phyloP scores from a whole-genome alignment of 75 land plant genomes.

The Isoetes taiwanensis region DNA sequence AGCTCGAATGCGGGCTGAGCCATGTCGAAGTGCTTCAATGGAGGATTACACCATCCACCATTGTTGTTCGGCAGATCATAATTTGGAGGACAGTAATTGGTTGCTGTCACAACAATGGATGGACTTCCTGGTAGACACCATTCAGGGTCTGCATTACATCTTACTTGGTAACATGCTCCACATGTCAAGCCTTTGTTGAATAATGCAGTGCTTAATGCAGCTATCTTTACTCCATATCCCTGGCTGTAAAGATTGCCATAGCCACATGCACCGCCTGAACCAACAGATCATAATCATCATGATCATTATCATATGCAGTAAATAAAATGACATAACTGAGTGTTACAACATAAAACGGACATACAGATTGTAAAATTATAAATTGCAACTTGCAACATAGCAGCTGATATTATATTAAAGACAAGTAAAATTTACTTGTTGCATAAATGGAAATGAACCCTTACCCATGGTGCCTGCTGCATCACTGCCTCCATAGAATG shows the following conservation, averaged over 20 bases:
- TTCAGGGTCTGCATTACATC: constrained; percentile 5
- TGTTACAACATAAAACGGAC: too few relatives aligned
- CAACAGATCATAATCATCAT: too few relatives aligned
- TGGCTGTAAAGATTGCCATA: constrained; percentile 1
- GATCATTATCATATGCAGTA: too few relatives aligned
- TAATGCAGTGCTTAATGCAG: background rate
- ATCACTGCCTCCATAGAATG: too few relatives aligned
- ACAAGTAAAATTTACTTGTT: too few relatives aligned
- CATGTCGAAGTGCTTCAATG: background rate
- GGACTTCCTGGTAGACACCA: constrained; percentile 1
- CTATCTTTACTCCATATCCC: background rate
- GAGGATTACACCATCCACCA: constrained; percentile 8
- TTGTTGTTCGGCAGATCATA: too few relatives aligned
- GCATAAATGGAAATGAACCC: too few relatives aligned
- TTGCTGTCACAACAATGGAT: constrained; percentile 5
- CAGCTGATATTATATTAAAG: too few relatives aligned
- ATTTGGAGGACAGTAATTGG: constrained; percentile 6
- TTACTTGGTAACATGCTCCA: background rate
- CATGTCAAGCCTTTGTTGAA: background rate
- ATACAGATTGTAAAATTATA: too few relatives aligned
- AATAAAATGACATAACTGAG: too few relatives aligned
- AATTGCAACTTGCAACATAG: too few relatives aligned
- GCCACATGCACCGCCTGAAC: constrained; percentile 4
- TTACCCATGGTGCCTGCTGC: too few relatives aligned
- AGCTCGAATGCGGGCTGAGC: background rate